These are phyloP conservation scores for Psilocybe sp. DNA, from an alignment of 768 basidiomycete genomes.

Conservation along the genomic window DNA sequence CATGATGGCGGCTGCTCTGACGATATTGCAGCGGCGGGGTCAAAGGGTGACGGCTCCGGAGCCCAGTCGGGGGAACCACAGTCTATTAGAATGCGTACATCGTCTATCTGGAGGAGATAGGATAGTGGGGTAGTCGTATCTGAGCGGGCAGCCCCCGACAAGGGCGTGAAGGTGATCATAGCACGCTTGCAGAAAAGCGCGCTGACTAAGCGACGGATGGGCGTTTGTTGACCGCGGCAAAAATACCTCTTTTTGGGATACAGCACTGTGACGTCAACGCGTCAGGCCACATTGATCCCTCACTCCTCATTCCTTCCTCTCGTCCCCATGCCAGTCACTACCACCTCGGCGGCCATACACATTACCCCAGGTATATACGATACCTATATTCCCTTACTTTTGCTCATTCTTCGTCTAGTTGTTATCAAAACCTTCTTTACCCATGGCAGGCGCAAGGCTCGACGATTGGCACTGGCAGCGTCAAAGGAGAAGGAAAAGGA, in stretches of 20 bases:
- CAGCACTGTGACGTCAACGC: constrained; percentile 24
- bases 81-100: constrained; percentile 89
- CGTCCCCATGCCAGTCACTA: constrained; percentile 47
- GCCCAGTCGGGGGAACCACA: constrained; percentile 90
- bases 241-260: constrained; percentile 9
- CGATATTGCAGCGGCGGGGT: constrained; percentile 19
- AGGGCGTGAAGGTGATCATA: constrained; percentile 95
- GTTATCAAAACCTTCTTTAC: constrained; percentile 50
- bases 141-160: constrained; percentile 80
- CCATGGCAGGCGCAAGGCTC: constrained; percentile 43
- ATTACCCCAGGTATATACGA: constrained; percentile 45
- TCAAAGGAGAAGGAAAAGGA: constrained; percentile 29
- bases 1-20: constrained; percentile 43
- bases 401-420: constrained; percentile 26
- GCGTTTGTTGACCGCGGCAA: constrained; percentile 8
- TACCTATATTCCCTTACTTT: neutral
- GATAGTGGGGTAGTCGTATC: constrained; percentile 62
- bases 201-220: constrained; percentile 11
- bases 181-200: constrained; percentile 9
- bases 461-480: constrained; percentile 32
- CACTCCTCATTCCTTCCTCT: constrained; percentile 4
- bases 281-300: constrained; percentile 7
- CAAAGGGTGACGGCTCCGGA: constrained; percentile 49
- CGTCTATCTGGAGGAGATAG: constrained; percentile 92
- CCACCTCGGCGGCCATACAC: constrained; percentile 49